These are phyloP conservation scores for Trichoderma harzianum DNA, from an alignment of 2,329 filamentous ascomycete genomes.

Conservation along the genomic window DNA sequence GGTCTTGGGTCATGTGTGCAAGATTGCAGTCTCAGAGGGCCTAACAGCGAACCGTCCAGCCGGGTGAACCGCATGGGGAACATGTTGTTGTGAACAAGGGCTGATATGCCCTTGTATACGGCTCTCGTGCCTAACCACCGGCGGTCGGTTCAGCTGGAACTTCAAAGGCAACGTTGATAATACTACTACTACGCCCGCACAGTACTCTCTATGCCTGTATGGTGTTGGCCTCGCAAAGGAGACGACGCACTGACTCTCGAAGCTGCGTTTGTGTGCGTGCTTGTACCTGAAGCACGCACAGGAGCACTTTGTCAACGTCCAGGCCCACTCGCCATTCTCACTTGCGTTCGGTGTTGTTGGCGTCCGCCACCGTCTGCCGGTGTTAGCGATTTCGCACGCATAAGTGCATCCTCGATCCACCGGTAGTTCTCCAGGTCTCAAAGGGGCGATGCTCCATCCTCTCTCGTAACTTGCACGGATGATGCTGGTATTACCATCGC, in stretches of 20 bases:
- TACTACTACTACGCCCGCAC: not conserved
- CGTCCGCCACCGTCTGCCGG: not conserved
- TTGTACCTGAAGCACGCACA: not conserved
- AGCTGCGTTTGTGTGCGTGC: not conserved
- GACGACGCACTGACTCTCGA: not conserved
- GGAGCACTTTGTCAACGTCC: not conserved
- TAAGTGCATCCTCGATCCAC: constrained; percentile 15
- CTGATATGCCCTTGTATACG: constrained; percentile 2
- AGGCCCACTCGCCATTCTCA: not conserved
- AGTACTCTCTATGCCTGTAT: not conserved
- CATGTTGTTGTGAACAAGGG: constrained; percentile 8
- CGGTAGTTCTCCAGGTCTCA: constrained; percentile 13
- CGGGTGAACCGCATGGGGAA: constrained; percentile 23
- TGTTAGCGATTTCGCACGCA: constrained; percentile 7
- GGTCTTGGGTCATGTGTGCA: constrained; percentile 27
- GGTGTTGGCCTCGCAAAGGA: constrained; percentile 7
- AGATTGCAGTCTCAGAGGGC: constrained; percentile 20
- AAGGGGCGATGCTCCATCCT: constrained; percentile 1
- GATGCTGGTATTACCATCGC: not conserved
- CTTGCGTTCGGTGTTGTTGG: constrained; percentile 2
- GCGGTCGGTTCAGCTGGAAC: not conserved
- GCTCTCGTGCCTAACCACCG: constrained; percentile 13
- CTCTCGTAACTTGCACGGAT: not conserved
- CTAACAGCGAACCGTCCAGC: constrained; percentile 28
- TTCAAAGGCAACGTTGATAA: not conserved